Percentiles rank a stretch among this genome's conserved stretches.
Evolutionary conservation across 2,329 filamentous ascomycete species (phyloP).

Genomic region (Colletotrichum sp.): DNA sequence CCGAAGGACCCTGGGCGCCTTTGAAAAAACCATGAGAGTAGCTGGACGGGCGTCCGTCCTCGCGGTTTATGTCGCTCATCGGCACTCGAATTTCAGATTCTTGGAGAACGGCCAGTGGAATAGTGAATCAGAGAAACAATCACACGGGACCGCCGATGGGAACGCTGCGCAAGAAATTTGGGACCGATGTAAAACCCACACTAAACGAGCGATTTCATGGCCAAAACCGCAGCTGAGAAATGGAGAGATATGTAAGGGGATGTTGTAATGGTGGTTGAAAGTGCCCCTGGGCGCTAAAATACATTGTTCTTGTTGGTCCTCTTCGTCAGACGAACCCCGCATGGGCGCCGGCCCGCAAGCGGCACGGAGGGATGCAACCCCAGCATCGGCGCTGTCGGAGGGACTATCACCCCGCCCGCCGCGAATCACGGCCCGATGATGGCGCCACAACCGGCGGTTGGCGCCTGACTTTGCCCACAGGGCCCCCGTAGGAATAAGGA

Average conservation of each 20-base stretch:
- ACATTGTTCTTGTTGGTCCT: background rate
- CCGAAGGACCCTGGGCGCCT: background rate
- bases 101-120: background rate
- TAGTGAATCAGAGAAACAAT: background rate
- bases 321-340: background rate
- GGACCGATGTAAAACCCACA: background rate
- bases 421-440: background rate
- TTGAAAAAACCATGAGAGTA: background rate
- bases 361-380: background rate
- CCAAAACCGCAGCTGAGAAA: background rate
- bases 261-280: fast-evolving
- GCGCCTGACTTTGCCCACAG: background rate
- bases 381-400: background rate
- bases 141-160: background rate
- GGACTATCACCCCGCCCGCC: background rate
- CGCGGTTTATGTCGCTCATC: background rate
- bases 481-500: background rate
- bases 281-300: background rate
- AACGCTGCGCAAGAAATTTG: background rate
- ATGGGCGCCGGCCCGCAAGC: background rate
- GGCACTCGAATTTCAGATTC: background rate
- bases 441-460: background rate
- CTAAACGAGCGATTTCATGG: background rate
- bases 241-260: too few species aligned
- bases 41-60: background rate